A percentile compares a stretch with the other conserved stretches of the same genome.
These are phyloP conservation scores for Aspergillus arachidicola DNA, from an alignment of 2,329 filamentous ascomycete species.

Conservation along the genomic window DNA sequence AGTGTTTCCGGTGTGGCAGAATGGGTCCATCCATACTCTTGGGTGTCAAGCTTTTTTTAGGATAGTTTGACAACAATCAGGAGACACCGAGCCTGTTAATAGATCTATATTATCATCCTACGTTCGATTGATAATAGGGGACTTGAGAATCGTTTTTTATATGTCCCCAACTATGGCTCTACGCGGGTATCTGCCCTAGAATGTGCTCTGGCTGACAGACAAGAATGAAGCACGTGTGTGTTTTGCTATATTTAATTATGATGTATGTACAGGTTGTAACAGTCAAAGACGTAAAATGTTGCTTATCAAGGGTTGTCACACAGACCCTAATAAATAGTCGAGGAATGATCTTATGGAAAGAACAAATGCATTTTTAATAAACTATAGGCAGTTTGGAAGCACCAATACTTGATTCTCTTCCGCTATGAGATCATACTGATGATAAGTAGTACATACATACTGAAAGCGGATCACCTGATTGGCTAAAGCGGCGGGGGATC, in stretches of 20 bases:
- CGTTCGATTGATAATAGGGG: not conserved
- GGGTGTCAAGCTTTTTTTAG: too few relatives aligned
- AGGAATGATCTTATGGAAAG: not conserved
- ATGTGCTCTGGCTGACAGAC: not conserved
- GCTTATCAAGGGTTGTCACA: not conserved
- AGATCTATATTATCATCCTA: not conserved
- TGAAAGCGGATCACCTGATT: slow-evolving; percentile 19
- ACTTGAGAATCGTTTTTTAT: not conserved
- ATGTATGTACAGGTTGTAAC: too few relatives aligned
- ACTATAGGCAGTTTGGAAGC: not conserved
- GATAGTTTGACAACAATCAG: not conserved
- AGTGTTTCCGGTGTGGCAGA: not conserved
- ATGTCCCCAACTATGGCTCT: too few relatives aligned
- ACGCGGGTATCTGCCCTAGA: too few relatives aligned
- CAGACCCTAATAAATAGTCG: not conserved
- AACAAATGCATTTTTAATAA: not conserved
- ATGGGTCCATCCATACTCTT: slow-evolving; percentile 1
- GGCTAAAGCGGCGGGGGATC: slow-evolving; percentile 18
- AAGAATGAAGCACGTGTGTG: not conserved
- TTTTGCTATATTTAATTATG: not conserved
- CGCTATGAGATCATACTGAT: not conserved
- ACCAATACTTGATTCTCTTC: not conserved
- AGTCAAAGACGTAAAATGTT: not conserved
- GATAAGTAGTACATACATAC: not conserved
- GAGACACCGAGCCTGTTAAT: not conserved